Evolutionary conservation across 2,329 filamentous ascomycete species (phyloP).

Genomic region (Fusarium mexicanum): DNA sequence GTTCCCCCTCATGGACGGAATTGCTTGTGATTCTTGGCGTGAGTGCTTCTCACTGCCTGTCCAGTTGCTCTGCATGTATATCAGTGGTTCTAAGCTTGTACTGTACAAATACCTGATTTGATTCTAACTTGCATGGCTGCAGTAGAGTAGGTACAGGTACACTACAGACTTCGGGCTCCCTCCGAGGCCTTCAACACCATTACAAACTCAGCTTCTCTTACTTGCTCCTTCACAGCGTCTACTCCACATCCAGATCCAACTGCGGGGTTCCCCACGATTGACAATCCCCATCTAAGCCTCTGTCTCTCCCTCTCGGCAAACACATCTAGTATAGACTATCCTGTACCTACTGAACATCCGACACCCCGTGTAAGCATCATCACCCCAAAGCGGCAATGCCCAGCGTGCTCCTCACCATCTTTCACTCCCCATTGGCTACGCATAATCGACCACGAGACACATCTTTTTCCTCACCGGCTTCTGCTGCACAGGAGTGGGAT

Average conservation of each 20-base stretch:
- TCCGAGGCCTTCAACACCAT: slow-evolving; percentile 2
- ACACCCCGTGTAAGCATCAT: background rate
- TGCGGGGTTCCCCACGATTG: slow-evolving; percentile 35
- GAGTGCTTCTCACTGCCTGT: background rate
- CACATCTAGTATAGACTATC: background rate
- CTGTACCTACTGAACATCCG: background rate
- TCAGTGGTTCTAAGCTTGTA: background rate
- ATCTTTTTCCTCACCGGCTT: slow-evolving; percentile 8
- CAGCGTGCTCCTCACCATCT: slow-evolving; percentile 23
- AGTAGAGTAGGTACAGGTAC: background rate
- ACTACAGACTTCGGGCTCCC: background rate
- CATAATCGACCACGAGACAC: background rate
- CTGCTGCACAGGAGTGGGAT: slow-evolving; percentile 10
- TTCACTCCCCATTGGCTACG: slow-evolving; percentile 2
- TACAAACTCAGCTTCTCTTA: slow-evolving; percentile 19
- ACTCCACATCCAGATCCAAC: slow-evolving; percentile 3
- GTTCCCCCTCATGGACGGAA: background rate
- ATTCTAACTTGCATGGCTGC: background rate
- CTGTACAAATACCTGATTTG: background rate
- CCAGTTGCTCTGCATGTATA: background rate
- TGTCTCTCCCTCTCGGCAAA: background rate
- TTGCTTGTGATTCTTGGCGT: background rate
- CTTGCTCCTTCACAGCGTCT: background rate
- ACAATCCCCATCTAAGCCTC: background rate
- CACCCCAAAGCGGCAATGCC: slow-evolving; percentile 25